Conservation (phyloP, 2,329 filamentous ascomycete genomes). For the Hymenoscyphus fructigenus region DNA sequence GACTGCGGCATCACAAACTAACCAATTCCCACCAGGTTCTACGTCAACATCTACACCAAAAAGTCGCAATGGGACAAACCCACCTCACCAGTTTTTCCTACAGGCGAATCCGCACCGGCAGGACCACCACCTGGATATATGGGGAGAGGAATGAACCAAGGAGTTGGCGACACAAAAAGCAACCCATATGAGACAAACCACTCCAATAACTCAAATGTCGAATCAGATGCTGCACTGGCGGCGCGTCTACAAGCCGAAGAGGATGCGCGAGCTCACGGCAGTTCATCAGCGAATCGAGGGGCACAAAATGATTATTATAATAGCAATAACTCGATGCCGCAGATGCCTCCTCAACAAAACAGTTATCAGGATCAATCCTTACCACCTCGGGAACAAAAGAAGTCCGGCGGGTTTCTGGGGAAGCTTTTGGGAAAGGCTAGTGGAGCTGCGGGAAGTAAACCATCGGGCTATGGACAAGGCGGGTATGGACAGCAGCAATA, state of each 20-base stretch:
- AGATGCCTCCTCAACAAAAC: neutral
- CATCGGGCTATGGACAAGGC: constrained; percentile 36
- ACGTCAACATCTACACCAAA: constrained; percentile 84
- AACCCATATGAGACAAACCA: constrained; percentile 62
- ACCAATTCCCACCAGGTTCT: constrained; percentile 64
- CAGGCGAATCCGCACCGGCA: constrained; percentile 51
- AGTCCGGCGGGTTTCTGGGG: constrained; percentile 49
- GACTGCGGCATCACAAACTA: constrained; percentile 12
- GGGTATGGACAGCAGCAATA: constrained; percentile 30
- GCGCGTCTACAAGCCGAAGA: constrained; percentile 82
- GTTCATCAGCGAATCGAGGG: constrained; percentile 20
- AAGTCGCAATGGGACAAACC: constrained; percentile 89
- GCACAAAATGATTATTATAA: constrained; percentile 9
- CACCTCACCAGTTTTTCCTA: constrained; percentile 63
- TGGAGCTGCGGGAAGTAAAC: constrained; percentile 29
- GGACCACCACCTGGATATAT: constrained; percentile 65
- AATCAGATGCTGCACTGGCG: constrained; percentile 73
- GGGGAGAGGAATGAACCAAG: constrained; percentile 16
- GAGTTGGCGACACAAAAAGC: constrained; percentile 54
- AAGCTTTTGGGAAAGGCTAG: constrained; percentile 47
- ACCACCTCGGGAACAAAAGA: constrained; percentile 43
- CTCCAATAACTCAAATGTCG: constrained; percentile 28
- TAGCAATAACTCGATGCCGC: neutral
- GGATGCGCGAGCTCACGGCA: constrained; percentile 55
- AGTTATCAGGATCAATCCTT: constrained; percentile 36